These are phyloP conservation scores for Berkeleyomyces rouxiae DNA, from an alignment of 2,329 filamentous ascomycete species.

Conservation along the genomic window DNA sequence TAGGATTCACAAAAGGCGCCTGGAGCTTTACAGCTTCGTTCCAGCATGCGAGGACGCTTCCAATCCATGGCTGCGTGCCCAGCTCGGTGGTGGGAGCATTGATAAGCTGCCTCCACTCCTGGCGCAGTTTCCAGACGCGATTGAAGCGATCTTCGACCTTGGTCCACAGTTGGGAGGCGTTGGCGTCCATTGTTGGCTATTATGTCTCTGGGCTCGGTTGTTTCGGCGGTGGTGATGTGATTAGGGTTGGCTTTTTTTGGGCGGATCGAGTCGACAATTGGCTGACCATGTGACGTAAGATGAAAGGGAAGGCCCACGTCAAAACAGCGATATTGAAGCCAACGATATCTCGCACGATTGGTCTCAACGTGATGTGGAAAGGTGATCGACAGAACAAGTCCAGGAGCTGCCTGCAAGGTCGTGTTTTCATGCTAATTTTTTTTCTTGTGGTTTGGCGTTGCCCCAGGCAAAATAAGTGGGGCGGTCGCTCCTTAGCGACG, in stretches of 20 bases:
- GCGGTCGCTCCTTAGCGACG: background rate
- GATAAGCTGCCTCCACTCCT: conserved; percentile 6
- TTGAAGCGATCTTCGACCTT: conserved; percentile 8
- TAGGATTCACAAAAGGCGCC: conserved; percentile 15
- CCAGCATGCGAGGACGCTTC: conserved; percentile 8
- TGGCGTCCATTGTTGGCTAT: conserved; percentile 1
- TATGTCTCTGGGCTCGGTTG: background rate
- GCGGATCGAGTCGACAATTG: no score
- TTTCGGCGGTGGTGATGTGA: background rate
- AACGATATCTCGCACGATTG: background rate
- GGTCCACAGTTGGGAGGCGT: conserved; percentile 9
- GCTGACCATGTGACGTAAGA: background rate
- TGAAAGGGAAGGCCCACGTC: no score
- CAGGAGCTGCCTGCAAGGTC: no score
- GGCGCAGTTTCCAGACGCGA: conserved; percentile 6
- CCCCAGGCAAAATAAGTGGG: background rate
- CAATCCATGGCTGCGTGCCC: conserved; percentile 5
- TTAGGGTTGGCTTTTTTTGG: background rate
- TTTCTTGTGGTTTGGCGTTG: background rate
- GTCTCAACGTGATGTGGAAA: no score
- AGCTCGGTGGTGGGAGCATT: conserved; percentile 2
- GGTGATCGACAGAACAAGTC: no score
- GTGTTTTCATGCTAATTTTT: no score
- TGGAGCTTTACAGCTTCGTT: conserved; percentile 1
- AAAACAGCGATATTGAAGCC: background rate